Evolutionary conservation across 805 yeast species (phyloP), one percentile per base, ranked within the genome.

Genomic region (Wickerhamiella sergipiensis): DNA sequence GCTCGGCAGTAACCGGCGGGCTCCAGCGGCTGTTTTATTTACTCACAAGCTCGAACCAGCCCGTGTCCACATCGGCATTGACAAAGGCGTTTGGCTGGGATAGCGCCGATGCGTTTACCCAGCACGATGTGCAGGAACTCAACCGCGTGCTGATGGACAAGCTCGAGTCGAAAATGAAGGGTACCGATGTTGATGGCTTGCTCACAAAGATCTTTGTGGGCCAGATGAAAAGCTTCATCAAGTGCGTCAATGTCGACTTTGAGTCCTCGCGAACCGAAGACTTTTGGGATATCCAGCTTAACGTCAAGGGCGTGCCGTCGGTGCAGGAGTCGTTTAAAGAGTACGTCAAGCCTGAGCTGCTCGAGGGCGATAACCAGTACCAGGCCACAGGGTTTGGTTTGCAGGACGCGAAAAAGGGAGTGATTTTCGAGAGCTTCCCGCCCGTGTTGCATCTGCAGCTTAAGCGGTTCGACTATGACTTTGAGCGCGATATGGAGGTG

Each of bases 61-160:
- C 97, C 0, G 78, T 90, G 4, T 90, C 85, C 53, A 92, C 99
- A 0, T 64, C 78, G 55, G 95, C 86, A 62, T 72, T 92, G 49
- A 92, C 98, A 0, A 78, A 79, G 53, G 82, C 97, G 0, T 92
- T 92, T 72, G 98, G 99, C 8, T 92, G 99, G 99, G 95, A 88
- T 63, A 76, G 85, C 9, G 81, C 83, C 6, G 98, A 92, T 58
- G 95, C 97, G 0, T 92, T 92, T 66, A 85, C 95, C 1, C 99
- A 92, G 67, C 97, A 92, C 67, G 99, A 92, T 64, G 97, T 92
- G 15, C 99, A 92, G 65, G 99, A 92, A 66, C 73, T 92, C 64
- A 88, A 89, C 64, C 80, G 99, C 59, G 88, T 92, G 39, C 73
- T 92, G 62, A 90, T 92, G 97, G 99, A 92, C 66, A 79, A 83